Percentiles rank a stretch among this genome's conserved stretches.
phyloP scores from a whole-genome alignment of 495 filamentous ascomycete species.

The Neurospora intermedia region DNA sequence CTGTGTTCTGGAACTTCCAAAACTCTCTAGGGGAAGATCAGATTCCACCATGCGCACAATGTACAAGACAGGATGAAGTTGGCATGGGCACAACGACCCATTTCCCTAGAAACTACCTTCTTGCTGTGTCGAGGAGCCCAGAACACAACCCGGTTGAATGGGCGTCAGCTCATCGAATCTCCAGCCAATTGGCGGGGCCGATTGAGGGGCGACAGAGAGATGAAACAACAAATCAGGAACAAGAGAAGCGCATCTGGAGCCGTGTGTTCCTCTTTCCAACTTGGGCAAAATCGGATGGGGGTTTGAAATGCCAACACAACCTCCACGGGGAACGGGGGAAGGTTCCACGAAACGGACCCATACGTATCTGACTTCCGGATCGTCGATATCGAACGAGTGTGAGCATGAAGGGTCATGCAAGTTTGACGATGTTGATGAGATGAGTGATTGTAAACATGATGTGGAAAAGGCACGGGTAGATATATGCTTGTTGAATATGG shows the following conservation, averaged over 20 bases:
- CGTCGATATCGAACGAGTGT: neutral
- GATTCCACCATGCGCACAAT: neutral
- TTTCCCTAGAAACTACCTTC: neutral
- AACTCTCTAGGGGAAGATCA: neutral
- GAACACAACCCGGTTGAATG: neutral
- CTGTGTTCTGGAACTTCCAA: neutral
- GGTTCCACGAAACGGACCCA: neutral
- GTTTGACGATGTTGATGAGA: neutral
- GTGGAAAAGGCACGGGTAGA: neutral
- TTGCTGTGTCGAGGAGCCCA: neutral
- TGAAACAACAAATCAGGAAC: neutral
- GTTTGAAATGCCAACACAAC: neutral
- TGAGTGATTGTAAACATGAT: neutral
- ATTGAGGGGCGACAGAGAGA: neutral
- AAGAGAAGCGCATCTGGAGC: neutral
- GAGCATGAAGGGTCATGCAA: neutral
- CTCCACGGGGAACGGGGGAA: neutral
- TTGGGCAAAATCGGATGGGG: neutral
- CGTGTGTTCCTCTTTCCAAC: neutral
- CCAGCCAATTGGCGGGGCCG: neutral
- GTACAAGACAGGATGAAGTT: neutral
- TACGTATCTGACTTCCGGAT: neutral
- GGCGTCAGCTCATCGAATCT: neutral
- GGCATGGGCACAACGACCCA: neutral
- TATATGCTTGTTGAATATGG: neutral